Conservation (phyloP, 2,329 filamentous ascomycete species). For the Aurifilum marmelostoma region DNA sequence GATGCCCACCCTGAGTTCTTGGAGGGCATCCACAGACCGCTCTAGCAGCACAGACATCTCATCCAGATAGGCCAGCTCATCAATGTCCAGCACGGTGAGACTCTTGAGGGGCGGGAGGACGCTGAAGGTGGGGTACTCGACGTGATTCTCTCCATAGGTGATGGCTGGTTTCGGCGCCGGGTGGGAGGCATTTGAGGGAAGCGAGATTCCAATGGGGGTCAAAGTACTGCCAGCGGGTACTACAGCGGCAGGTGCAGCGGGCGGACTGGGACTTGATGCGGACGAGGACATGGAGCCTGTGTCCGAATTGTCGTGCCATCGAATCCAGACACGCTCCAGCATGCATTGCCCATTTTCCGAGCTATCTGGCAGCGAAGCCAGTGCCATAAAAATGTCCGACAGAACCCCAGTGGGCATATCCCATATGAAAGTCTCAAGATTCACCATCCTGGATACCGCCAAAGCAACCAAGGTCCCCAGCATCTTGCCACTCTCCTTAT, state of each 20-base stretch:
- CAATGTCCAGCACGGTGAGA: constrained; percentile 77
- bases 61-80: constrained; percentile 80
- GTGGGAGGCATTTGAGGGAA: constrained; percentile 37
- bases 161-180: constrained; percentile 44
- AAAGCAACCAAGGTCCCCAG: constrained; percentile 80
- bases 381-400: constrained; percentile 78
- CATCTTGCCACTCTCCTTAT: constrained; percentile 85
- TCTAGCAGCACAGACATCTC: constrained; percentile 80
- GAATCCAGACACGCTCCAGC: constrained; percentile 75
- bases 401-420: constrained; percentile 87
- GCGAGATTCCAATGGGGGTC: constrained; percentile 47
- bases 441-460: constrained; percentile 79
- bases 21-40: constrained; percentile 66
- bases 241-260: constrained; percentile 31
- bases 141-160: constrained; percentile 57
- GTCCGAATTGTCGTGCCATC: constrained; percentile 78
- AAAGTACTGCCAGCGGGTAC: constrained; percentile 43
- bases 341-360: constrained; percentile 63
- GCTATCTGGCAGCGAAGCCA: constrained; percentile 70
- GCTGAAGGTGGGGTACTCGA: constrained; percentile 81
- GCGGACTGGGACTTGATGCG: constrained; percentile 34
- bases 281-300: constrained; percentile 41
- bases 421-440: constrained; percentile 82
- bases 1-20: constrained; percentile 75
- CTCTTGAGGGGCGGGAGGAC: constrained; percentile 75